These are phyloP conservation scores for Punctularia strigosozonata DNA, from an alignment of 768 basidiomycete species.

Conservation along the genomic window DNA sequence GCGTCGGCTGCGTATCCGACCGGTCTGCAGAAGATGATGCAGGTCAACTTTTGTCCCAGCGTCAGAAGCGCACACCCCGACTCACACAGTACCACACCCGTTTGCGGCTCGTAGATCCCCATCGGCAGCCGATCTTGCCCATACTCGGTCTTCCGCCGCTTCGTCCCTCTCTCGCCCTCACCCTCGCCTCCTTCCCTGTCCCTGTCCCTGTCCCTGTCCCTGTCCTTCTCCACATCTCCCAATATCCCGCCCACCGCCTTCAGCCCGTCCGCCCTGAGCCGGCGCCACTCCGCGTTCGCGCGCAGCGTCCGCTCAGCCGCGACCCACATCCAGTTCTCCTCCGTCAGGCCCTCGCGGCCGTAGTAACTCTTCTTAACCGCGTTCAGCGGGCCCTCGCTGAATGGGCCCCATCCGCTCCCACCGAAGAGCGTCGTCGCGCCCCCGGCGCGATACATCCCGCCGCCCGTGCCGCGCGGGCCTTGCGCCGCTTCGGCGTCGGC, in stretches of 20 bases:
- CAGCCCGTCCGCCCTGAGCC: slow-evolving; percentile 42
- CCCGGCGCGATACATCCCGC: slow-evolving; percentile 74
- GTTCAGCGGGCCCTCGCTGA: slow-evolving; percentile 77
- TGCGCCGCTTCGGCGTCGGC: slow-evolving; percentile 24
- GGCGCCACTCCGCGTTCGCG: slow-evolving; percentile 51
- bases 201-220: slow-evolving; percentile 5
- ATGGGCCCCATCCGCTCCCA: slow-evolving; percentile 73
- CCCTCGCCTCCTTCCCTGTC: slow-evolving; percentile 19
- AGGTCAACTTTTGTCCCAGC: neutral
- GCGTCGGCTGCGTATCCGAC: slow-evolving; percentile 65
- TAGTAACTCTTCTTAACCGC: slow-evolving; percentile 74
- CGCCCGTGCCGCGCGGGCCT: slow-evolving; percentile 16
- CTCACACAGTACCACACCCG: slow-evolving; percentile 64
- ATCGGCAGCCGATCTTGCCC: slow-evolving; percentile 29
- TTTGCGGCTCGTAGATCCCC: slow-evolving; percentile 79
- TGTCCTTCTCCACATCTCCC: slow-evolving; percentile 12
- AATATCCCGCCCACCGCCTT: slow-evolving; percentile 38
- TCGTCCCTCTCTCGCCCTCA: slow-evolving; percentile 16
- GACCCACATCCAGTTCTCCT: slow-evolving; percentile 89
- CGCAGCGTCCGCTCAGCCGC: slow-evolving; percentile 57
- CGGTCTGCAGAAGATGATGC: slow-evolving; percentile 38
- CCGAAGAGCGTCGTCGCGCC: slow-evolving; percentile 93
- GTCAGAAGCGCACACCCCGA: slow-evolving; percentile 7
- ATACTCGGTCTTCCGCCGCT: slow-evolving; percentile 14
- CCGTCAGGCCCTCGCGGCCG: slow-evolving; percentile 68